Conservation (phyloP, 1,139 yeast genomes). For the Yamadazyma jaroonii region DNA sequence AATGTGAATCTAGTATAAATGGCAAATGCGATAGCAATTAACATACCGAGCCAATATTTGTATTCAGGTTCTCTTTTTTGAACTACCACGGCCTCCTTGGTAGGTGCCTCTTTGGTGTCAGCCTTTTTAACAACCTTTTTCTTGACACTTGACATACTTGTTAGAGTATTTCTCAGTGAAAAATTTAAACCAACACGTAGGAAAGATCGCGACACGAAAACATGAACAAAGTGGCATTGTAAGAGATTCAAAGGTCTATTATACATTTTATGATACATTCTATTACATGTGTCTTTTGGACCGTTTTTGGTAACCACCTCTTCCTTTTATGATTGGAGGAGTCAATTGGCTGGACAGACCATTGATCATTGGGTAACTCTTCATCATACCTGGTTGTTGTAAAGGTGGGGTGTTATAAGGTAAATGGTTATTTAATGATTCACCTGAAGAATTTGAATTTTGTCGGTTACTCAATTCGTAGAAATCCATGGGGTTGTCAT, state of each 20-base stretch:
- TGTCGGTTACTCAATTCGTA: conserved; percentile 12
- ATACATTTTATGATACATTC: too few relatives aligned
- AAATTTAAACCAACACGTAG: background rate
- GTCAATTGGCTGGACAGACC: conserved; percentile 2
- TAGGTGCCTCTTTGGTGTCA: conserved; percentile 2
- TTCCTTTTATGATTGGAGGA: conserved; percentile 41
- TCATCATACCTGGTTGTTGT: conserved; percentile 11
- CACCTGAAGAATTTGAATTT: conserved; percentile 15
- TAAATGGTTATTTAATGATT: conserved; percentile 12
- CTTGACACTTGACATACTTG: conserved; percentile 8
- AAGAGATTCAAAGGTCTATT: too few relatives aligned
- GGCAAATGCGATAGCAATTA: conserved; percentile 61
- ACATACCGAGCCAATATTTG: conserved; percentile 42
- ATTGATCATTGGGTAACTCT: conserved; percentile 6
- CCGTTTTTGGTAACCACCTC: conserved; percentile 52
- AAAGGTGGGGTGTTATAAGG: conserved; percentile 17
- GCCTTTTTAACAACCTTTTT: conserved; percentile 5
- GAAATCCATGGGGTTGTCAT: conserved; percentile 13
- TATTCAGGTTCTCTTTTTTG: conserved; percentile 23
- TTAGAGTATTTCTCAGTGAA: background rate
- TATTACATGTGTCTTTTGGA: conserved; percentile 33
- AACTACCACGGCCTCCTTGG: conserved; percentile 3
- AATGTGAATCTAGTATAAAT: conserved; percentile 68
- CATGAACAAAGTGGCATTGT: too few relatives aligned
- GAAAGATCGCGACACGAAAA: background rate